A percentile compares a stretch with the other conserved stretches of the same genome.
Conservation (phyloP, 1,284 basidiomycete genomes). For the Cystobasidium slooffiae region DNA sequence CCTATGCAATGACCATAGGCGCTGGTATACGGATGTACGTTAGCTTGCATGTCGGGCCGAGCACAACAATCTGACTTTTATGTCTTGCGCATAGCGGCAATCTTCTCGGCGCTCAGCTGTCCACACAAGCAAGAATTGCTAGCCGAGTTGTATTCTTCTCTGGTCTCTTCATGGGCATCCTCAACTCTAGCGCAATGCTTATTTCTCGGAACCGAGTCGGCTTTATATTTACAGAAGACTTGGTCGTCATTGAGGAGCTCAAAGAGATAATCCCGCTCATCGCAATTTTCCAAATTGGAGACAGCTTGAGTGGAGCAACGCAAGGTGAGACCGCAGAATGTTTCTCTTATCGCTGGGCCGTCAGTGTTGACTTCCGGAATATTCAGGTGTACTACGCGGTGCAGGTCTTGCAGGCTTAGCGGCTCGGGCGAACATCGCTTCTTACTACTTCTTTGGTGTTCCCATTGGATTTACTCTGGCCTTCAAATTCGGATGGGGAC, state of each 20-base stretch:
- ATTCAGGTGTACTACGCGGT: slow-evolving; percentile 45
- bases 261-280: slow-evolving; percentile 75
- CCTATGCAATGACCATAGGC: slow-evolving; percentile 11
- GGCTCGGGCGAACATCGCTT: slow-evolving; percentile 72
- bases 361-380: background rate
- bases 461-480: slow-evolving; percentile 72
- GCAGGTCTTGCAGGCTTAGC: slow-evolving; percentile 73
- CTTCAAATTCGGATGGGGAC: slow-evolving; percentile 59
- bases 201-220: slow-evolving; percentile 68
- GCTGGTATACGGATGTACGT: slow-evolving; percentile 39
- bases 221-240: slow-evolving; percentile 71
- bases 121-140: slow-evolving; percentile 64
- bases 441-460: slow-evolving; percentile 73
- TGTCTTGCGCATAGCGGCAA: slow-evolving; percentile 68
- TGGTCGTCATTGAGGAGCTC: slow-evolving; percentile 66
- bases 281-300: slow-evolving; percentile 75
- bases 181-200: slow-evolving; percentile 68
- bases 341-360: background rate
- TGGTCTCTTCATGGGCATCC: slow-evolving; percentile 65
- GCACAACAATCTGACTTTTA: too few species aligned
- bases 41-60: too few species aligned
- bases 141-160: slow-evolving; percentile 69
- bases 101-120: slow-evolving; percentile 67
- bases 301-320: slow-evolving; percentile 71
- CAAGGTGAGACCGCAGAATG: slow-evolving; percentile 12